Base-by-base conservation (phyloP, 495 filamentous ascomycete genomes). In the Neurospora sp. region DNA sequence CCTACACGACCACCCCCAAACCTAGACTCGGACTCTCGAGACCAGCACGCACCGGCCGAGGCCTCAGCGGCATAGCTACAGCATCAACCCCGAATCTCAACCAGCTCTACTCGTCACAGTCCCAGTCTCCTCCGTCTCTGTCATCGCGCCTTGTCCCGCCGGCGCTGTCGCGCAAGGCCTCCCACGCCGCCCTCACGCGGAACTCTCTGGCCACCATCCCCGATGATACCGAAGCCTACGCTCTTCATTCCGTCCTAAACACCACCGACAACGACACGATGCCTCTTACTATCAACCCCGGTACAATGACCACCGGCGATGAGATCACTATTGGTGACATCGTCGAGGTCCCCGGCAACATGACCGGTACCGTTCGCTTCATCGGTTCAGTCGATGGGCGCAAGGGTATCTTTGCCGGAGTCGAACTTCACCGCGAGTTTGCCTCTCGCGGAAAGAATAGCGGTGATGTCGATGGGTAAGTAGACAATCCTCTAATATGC, bases 391-490 rank as follows among this genome's bases (percentile, higher is more conserved):
- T 99, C 40, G 88, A 89, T 69, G 95, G 94, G 71, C 97, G 97
- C 84, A 93, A 92, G 69, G 96, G 96, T 46, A 87, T 88, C 14
- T 99, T 98, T 85, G 94, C 92, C 37, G 96, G 96, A n/a, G 93
- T 99, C 61, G 96, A 99, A 80, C 84, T 99, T 74, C 90, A 91
- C 75, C 83, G 87, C 70, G 93, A 96, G 74, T 94, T 89, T 79
- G 91, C 95, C 61, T 81, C 85, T 41, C 88, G 92, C 78, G 96
- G 96, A 40, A 99, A 99, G 85, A 99, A 99, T 79, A 95, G 87
- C 76, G 96, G 96, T 42, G 95, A 97, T 83, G 96, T 99, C 68
- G 96, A 99, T 74, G 96, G 96, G 93, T 94, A 86, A 82, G 89
- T 78, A 31, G n/a, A 18, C 8, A 1, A 40, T 14, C 39, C 6